phyloP scores from a whole-genome alignment of 768 basidiomycete genomes.

The Fibroporia radiculosa region DNA sequence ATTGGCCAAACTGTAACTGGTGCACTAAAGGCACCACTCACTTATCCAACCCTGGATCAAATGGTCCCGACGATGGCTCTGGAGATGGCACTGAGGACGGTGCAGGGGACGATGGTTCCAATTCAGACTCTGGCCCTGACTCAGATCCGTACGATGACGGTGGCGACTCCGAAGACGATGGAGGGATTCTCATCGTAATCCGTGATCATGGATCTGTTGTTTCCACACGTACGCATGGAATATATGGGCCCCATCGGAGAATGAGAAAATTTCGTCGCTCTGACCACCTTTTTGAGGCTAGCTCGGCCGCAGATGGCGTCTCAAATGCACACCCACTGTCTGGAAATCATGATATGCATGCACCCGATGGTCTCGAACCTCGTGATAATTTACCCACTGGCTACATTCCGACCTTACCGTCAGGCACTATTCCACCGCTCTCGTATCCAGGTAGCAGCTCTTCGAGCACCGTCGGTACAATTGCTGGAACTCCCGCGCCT shows the following conservation, averaged over 20 bases:
- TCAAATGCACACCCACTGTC: too few relatives aligned
- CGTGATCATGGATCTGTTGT: not conserved
- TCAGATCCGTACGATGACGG: slow-evolving; percentile 8
- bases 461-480: slow-evolving; percentile 9
- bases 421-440: not conserved
- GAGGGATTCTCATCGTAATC: not conserved
- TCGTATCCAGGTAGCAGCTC: not conserved
- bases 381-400: not conserved
- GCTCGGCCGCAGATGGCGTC: too few relatives aligned
- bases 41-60: slow-evolving; percentile 11
- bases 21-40: slow-evolving; percentile 27
- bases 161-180: slow-evolving; percentile 1
- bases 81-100: slow-evolving; percentile 3
- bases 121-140: slow-evolving; percentile 2
- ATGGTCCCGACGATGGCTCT: slow-evolving; percentile 1
- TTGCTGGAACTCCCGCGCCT: slow-evolving; percentile 25
- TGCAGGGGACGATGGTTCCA: slow-evolving; percentile 7
- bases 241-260: slow-evolving; percentile 8
- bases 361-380: not conserved
- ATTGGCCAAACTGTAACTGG: slow-evolving; percentile 52
- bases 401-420: not conserved
- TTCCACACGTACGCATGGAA: not conserved
- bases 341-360: not conserved
- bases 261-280: slow-evolving; percentile 6
- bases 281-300: too few relatives aligned